Base-by-base conservation (phyloP, 108 stramenopile genomes). In the Cyclotella choctawhatcheeana region DNA sequence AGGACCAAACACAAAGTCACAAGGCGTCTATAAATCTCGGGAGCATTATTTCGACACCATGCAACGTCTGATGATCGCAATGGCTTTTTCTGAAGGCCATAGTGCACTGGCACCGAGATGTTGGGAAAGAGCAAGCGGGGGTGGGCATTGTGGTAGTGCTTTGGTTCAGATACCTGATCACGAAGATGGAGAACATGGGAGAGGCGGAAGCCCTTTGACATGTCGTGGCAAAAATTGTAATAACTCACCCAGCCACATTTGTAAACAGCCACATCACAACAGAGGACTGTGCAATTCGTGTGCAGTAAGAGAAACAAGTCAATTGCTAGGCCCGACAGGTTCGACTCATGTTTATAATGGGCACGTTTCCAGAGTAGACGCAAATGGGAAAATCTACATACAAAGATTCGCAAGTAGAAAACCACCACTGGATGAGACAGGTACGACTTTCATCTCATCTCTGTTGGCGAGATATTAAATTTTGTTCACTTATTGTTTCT, bases 1-100 rank as follows among this genome's bases (percentile, higher is more conserved):
- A 52, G 40, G 66, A 22, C 59, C 45, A 58, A 48, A 17, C 18
- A 60, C 64, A 13, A 63, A 67, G 61, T 48, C 73, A 52, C 44
- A 54, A 37, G 82, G 82, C 14, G 73, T 83, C 16, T 83, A 78
- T 44, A 58, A 78, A n/a, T 51, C 56, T 16, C 18, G 54, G 1
- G 73, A 78, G 24, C 71, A 83, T 40, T 83, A 83, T 29, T 59
- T 83, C 27, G 32, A 78, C 21, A 62, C 65, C 14, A 73, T 83
- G 51, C 73, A 62, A 21, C 73, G 71, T 24, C 54, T 83, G 1
- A 67, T 71, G 77, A 58, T 79, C 30, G 82, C 77, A 32, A 83
- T 83, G 82, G 72, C 82, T 7, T 83, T 83, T 45, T 54, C 52
- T n/a, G 82, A 79, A 52, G 82, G 77, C 37, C 69, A 75, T 48